A percentile compares a stretch with the other conserved stretches of the same genome.
Evolutionary conservation across 768 basidiomycete genomes (phyloP).

Genomic region (Steccherinum ochraceum): DNA sequence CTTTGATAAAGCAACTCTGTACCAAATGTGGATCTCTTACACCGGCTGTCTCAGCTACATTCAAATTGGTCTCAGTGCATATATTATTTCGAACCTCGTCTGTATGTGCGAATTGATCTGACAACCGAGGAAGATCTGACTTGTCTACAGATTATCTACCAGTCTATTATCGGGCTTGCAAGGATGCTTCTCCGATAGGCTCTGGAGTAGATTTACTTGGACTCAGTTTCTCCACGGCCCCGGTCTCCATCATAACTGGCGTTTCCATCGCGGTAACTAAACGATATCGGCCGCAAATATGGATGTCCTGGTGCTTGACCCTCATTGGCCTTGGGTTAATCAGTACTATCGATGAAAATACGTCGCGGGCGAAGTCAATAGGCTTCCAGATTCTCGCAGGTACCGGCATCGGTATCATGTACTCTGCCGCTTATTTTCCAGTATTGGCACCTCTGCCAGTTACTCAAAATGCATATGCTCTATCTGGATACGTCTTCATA

Average conservation of each 20-base stretch:
- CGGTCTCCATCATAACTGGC: conserved; percentile 1
- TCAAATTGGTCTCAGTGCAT: not conserved
- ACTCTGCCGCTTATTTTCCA: conserved; percentile 12
- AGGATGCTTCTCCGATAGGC: conserved; percentile 5
- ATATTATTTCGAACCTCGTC: not conserved
- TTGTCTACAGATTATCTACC: conserved; percentile 5
- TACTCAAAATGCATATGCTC: conserved; percentile 25
- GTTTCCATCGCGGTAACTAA: conserved; percentile 6
- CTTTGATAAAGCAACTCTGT: not conserved
- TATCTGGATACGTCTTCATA: conserved; percentile 24
- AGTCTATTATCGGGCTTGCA: conserved; percentile 7
- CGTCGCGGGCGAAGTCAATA: not conserved
- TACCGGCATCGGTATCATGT: conserved; percentile 5
- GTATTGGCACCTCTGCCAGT: conserved; percentile 23
- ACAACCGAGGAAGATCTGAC: no score
- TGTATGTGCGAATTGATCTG: no score
- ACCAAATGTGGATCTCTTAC: not conserved
- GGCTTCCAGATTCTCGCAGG: conserved; percentile 7
- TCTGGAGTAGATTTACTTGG: conserved; percentile 7
- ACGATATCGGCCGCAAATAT: conserved; percentile 8
- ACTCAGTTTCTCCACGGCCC: conserved; percentile 2
- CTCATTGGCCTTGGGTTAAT: conserved; percentile 4
- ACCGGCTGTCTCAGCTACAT: no score
- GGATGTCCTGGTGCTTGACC: conserved; percentile 6
- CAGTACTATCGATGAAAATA: not conserved